Percentiles rank a stretch among this genome's conserved stretches.
phyloP scores from a whole-genome alignment of 2,329 filamentous ascomycete species.

The Aureobasidium sp. region DNA sequence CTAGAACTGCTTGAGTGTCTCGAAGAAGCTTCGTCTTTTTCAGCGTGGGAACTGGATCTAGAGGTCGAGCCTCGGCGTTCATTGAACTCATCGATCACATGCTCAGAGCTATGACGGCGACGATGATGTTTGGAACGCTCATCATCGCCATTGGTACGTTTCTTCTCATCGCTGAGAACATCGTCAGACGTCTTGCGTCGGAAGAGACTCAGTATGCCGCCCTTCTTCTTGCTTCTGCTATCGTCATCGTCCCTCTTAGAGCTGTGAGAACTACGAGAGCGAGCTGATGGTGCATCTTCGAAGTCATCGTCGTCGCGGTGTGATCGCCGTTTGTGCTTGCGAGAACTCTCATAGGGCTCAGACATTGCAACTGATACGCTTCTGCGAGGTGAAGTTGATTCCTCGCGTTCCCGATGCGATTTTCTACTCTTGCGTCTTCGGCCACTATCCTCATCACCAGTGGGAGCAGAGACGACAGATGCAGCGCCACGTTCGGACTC shows the following conservation, averaged over 20 bases:
- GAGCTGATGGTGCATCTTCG: slow-evolving; percentile 34
- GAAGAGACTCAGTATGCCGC: slow-evolving; percentile 38
- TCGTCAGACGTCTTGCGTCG: slow-evolving; percentile 35
- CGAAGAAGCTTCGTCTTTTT: slow-evolving; percentile 17
- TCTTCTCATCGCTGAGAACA: slow-evolving; percentile 26
- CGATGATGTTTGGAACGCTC: slow-evolving; percentile 38
- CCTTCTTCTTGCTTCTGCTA: slow-evolving; percentile 36
- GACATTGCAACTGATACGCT: slow-evolving; percentile 31
- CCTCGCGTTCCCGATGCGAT: slow-evolving; percentile 22
- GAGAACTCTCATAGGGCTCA: slow-evolving; percentile 30
- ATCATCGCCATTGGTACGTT: slow-evolving; percentile 28
- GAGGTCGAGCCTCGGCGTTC: slow-evolving; percentile 15
- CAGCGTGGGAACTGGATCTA: slow-evolving; percentile 15
- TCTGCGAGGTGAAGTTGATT: slow-evolving; percentile 25
- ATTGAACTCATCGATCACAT: slow-evolving; percentile 16
- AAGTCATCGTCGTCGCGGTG: slow-evolving; percentile 30
- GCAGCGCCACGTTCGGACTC: slow-evolving; percentile 16
- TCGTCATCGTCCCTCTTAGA: slow-evolving; percentile 29
- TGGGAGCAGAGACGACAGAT: slow-evolving; percentile 21
- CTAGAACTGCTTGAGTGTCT: slow-evolving; percentile 15
- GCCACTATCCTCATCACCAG: slow-evolving; percentile 23
- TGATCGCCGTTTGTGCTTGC: slow-evolving; percentile 23
- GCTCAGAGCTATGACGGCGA: slow-evolving; percentile 27
- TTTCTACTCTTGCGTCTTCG: slow-evolving; percentile 27
- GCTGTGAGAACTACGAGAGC: slow-evolving; percentile 19